Conservation (phyloP, 179 eudicot genomes). For the Silene noctiflora region DNA sequence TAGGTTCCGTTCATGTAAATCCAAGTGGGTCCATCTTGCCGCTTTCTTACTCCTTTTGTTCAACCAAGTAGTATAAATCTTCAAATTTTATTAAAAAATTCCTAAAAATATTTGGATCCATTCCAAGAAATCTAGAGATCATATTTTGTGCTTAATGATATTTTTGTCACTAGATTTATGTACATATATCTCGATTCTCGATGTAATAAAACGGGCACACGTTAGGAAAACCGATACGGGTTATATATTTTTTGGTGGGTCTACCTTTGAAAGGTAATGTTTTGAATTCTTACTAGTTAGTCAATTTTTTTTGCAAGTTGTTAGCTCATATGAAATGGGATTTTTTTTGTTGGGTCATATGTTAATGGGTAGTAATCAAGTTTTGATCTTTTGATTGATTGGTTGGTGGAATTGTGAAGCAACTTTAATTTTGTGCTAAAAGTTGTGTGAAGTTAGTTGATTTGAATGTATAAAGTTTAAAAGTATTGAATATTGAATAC, state of each 20-base stretch:
- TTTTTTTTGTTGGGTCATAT: slow-evolving; percentile 5
- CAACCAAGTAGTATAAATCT: slow-evolving; percentile 18
- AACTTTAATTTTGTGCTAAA: not conserved
- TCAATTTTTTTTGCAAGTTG: not conserved
- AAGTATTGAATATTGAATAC: slow-evolving; percentile 3
- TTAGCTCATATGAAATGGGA: slow-evolving; percentile 11
- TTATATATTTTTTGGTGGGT: slow-evolving; percentile 9
- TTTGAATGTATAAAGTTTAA: slow-evolving; percentile 7
- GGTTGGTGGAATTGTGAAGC: not conserved
- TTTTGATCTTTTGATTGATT: slow-evolving; percentile 10
- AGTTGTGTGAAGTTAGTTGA: not conserved
- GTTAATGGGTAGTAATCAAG: slow-evolving; percentile 14
- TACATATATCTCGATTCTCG: not conserved
- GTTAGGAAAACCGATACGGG: not conserved
- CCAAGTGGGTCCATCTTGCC: slow-evolving; percentile 36
- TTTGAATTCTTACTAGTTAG: not conserved
- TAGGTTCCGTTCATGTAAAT: slow-evolving; percentile 55
- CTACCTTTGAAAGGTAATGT: slow-evolving; percentile 13
- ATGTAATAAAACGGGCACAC: not conserved
- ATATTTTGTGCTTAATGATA: not conserved
- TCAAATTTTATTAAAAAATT: not conserved
- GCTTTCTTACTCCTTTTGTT: slow-evolving; percentile 8
- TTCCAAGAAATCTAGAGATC: not conserved
- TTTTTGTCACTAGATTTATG: not conserved
- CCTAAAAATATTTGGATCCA: slow-evolving; percentile 26